Percentiles rank a stretch among this genome's conserved stretches.
Conservation (phyloP, 2,329 filamentous ascomycete species). For the Diplodia intermedia region DNA sequence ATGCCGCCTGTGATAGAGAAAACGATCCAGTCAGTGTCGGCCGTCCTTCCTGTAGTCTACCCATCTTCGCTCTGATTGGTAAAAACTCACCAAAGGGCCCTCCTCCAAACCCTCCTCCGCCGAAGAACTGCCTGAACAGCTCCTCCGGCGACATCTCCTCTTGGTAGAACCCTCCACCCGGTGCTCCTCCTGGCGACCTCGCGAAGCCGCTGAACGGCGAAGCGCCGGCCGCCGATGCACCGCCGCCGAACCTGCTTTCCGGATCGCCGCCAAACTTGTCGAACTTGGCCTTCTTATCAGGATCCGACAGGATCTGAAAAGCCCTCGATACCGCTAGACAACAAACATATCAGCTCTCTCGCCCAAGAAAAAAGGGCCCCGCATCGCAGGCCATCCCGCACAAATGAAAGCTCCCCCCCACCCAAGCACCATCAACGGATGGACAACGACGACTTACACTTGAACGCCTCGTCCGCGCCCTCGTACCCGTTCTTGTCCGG, state of each 20-base stretch:
- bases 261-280: conserved; percentile 92
- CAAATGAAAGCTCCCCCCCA: neutral
- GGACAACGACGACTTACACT: conserved; percentile 62
- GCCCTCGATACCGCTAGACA: conserved; percentile 80
- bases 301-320: conserved; percentile 90
- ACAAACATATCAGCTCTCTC: conserved; percentile 2
- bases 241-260: conserved; percentile 79
- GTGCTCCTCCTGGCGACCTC: conserved; percentile 57
- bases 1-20: conserved; percentile 49
- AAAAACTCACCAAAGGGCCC: conserved; percentile 66
- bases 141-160: conserved; percentile 96
- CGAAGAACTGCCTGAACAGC: conserved; percentile 96
- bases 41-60: neutral
- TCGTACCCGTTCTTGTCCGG: conserved; percentile 98
- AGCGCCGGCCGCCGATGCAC: conserved; percentile 64
- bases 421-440: neutral
- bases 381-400: neutral
- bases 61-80: neutral
- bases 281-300: conserved; percentile 88
- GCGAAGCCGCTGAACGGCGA: conserved; percentile 71
- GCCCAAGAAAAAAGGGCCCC: neutral
- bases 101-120: conserved; percentile 67
- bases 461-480: conserved; percentile 96
- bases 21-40: conserved; percentile 21
- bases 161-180: conserved; percentile 71